Evolutionary conservation across 495 filamentous ascomycete genomes (phyloP).

Genomic region (Podospora bellae-mahoneyi): DNA sequence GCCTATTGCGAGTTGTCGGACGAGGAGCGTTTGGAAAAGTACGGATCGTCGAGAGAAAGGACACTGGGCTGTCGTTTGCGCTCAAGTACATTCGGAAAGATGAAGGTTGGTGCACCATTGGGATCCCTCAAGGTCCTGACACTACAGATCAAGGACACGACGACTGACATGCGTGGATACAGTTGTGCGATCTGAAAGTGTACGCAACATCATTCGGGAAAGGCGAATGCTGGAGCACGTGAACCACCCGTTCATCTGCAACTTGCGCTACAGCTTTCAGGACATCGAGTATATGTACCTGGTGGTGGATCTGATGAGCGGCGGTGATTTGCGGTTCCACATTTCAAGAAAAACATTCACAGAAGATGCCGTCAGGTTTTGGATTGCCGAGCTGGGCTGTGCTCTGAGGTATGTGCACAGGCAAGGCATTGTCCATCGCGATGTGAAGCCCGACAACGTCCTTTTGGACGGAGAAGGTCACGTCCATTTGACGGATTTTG

Average conservation of each 20-base stretch:
- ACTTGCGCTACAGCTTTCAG: conserved; percentile 97
- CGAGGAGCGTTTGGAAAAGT: conserved; percentile 99
- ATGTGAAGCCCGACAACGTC: conserved; percentile 97
- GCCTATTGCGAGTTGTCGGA: conserved; percentile 89
- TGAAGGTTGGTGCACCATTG: conserved; percentile 67
- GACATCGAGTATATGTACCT: conserved; percentile 99
- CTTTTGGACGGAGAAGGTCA: conserved; percentile 91
- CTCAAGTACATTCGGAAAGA: conserved; percentile 99
- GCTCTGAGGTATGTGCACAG: conserved; percentile 87
- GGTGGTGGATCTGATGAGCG: conserved; percentile 97
- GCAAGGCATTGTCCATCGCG: conserved; percentile 91
- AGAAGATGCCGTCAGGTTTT: conserved; percentile 93
- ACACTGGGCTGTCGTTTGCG: conserved; percentile 86
- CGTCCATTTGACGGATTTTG: conserved; percentile 97
- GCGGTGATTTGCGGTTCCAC: conserved; percentile 94
- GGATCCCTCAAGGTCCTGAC: not conserved
- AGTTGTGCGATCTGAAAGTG: conserved; percentile 97
- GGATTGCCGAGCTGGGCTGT: conserved; percentile 92
- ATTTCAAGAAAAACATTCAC: conserved; percentile 98
- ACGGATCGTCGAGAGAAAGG: conserved; percentile 95
- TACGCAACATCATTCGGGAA: conserved; percentile 96
- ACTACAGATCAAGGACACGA: not conserved
- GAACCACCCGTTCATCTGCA: conserved; percentile 97
- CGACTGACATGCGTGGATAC: not conserved
- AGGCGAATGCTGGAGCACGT: conserved; percentile 95